Conservation (phyloP, 495 filamentous ascomycete species). For the Neurospora tetraspora region DNA sequence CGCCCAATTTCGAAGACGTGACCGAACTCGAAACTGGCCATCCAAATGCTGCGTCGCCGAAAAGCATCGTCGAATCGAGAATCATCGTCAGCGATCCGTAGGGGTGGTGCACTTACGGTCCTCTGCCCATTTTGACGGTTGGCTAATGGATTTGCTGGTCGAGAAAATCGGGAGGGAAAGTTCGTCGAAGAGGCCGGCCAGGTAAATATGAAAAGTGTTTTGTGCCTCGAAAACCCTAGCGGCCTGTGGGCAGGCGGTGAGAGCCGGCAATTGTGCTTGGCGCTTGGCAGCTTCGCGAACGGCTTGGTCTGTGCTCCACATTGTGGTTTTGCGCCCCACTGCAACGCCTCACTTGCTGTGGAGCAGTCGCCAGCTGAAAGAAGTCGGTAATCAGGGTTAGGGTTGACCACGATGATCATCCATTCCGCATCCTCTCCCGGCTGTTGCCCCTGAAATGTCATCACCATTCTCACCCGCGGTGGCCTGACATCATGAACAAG, state of each 20-base stretch:
- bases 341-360: not conserved
- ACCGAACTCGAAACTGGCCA: not conserved
- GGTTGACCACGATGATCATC: not conserved
- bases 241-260: constrained; percentile 14
- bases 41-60: not conserved
- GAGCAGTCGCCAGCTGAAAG: not conserved
- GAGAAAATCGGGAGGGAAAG: constrained; percentile 17
- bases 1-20: not conserved
- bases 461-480: not conserved
- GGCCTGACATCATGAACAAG: not conserved
- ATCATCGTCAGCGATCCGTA: not conserved
- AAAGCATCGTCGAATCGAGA: not conserved
- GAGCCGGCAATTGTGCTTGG: constrained; percentile 8
- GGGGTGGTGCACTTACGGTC: constrained; percentile 35
- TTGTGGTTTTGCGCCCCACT: not conserved
- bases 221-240: constrained; percentile 26
- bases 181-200: constrained; percentile 9
- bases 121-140: constrained; percentile 36
- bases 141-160: constrained; percentile 22
- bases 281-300: constrained; percentile 3
- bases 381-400: not conserved
- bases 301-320: not conserved
- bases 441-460: not conserved
- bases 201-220: constrained; percentile 18
- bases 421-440: not conserved